These are phyloP conservation scores for Teunomyces aglyptinius DNA, from an alignment of 805 yeast species.

Conservation along the genomic window DNA sequence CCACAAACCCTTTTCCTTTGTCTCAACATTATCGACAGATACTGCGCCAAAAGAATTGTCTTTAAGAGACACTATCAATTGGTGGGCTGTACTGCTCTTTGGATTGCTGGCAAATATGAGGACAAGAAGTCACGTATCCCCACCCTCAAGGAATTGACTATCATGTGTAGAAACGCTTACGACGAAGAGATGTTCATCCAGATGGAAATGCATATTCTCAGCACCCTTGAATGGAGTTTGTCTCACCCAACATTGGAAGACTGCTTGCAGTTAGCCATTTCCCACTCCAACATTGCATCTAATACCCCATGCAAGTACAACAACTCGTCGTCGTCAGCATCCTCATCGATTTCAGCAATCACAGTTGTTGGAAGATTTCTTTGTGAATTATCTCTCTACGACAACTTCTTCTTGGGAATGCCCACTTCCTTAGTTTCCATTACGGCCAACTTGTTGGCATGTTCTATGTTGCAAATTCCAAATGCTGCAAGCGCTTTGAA, in stretches of 20 bases:
- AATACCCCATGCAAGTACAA: conserved; percentile 28
- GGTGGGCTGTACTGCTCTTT: conserved; percentile 47
- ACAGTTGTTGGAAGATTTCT: conserved; percentile 54
- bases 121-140: conserved; percentile 61
- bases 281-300: conserved; percentile 24
- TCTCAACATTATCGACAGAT: conserved; percentile 45
- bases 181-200: conserved; percentile 52
- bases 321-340: conserved; percentile 11
- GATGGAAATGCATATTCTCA: conserved; percentile 44
- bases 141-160: conserved; percentile 49
- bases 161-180: conserved; percentile 59
- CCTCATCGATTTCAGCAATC: conserved; percentile 47
- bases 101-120: conserved; percentile 53
- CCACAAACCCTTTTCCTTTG: conserved; percentile 44
- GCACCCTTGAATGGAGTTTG: conserved; percentile 44
- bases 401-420: conserved; percentile 45
- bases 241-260: conserved; percentile 54
- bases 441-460: conserved; percentile 51
- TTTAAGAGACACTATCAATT: conserved; percentile 47
- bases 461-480: conserved; percentile 50
- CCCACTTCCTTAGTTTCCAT: conserved; percentile 48
- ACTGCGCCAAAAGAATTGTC: conserved; percentile 46
- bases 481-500: conserved; percentile 39
- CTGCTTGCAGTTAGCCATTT: conserved; percentile 43
- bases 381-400: conserved; percentile 53